Evolutionary conservation across 2,329 filamentous ascomycete species (phyloP).

Genomic region (Diaporthe citrichinensis): DNA sequence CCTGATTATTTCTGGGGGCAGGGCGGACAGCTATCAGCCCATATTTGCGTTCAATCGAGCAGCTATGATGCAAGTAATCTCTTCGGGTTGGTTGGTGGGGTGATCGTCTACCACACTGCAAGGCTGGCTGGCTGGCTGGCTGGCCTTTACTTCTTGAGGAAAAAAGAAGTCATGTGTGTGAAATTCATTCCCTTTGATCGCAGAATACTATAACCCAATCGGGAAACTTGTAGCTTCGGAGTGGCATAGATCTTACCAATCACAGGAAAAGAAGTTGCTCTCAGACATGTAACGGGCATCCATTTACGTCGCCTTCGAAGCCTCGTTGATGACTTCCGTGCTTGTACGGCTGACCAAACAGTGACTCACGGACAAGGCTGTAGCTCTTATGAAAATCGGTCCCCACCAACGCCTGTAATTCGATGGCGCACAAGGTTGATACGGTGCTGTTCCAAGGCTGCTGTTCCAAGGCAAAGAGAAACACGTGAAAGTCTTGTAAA

Average conservation of each 20-base stretch:
- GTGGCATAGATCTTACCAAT: not conserved
- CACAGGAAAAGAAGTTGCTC: not conserved
- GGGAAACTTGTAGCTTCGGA: not conserved
- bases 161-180: not conserved
- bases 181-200: not conserved
- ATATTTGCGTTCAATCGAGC: not conserved
- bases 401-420: not conserved
- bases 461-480: not conserved
- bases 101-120: not conserved
- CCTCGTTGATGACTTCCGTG: no score
- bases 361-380: not conserved
- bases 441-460: not conserved
- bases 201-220: not conserved
- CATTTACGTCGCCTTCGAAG: not conserved
- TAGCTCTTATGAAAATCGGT: no score
- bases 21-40: not conserved
- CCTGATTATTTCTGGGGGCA: not conserved
- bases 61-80: conserved; percentile 25
- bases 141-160: not conserved
- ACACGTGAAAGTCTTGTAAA: not conserved
- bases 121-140: not conserved
- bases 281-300: not conserved
- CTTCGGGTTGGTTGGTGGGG: conserved; percentile 6
- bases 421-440: no score
- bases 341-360: no score